Evolutionary conservation across 1,284 basidiomycete species (phyloP).

Genomic region (Dichomitus squalens): DNA sequence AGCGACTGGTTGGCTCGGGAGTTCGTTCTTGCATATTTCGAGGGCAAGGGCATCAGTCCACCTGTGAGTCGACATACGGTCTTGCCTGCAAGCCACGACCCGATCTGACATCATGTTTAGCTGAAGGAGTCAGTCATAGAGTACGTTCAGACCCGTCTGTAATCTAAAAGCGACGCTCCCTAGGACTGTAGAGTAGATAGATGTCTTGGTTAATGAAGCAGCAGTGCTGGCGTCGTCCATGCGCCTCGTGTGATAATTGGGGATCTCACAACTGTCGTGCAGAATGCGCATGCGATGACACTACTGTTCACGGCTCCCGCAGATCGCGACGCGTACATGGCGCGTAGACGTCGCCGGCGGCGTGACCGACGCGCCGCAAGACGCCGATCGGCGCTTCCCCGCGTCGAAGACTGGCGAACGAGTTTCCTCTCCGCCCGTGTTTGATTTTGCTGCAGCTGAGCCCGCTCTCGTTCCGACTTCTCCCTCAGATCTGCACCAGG

Average conservation of each 20-base stretch:
- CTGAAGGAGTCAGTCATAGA: constrained; percentile 33
- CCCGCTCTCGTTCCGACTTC: background rate
- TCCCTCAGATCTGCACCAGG: background rate
- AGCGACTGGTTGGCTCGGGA: constrained; percentile 75
- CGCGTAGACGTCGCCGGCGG: background rate
- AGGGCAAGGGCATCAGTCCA: constrained; percentile 69
- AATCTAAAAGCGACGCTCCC: background rate
- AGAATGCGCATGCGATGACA: too few species aligned
- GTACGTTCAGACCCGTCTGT: constrained; percentile 23
- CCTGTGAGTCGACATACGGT: constrained; percentile 48
- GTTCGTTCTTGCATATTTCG: constrained; percentile 75
- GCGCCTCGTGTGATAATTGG: too few species aligned
- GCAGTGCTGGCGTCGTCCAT: too few species aligned
- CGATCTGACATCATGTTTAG: constrained; percentile 15
- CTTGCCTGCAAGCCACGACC: too few species aligned
- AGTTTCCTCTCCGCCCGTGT: constrained; percentile 1
- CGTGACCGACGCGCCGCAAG: constrained; percentile 12
- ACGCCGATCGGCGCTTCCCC: too few species aligned
- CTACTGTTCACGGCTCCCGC: too few species aligned
- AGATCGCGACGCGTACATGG: background rate
- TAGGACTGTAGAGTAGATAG: background rate
- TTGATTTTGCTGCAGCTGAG: background rate
- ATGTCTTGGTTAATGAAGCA: background rate
- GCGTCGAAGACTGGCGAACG: constrained; percentile 7
- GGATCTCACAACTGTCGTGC: too few species aligned